Percentiles rank a stretch among this genome's conserved stretches.
These are phyloP conservation scores for Gossypium herbaceum DNA, from an alignment of 345 rosid species.

Conservation along the genomic window DNA sequence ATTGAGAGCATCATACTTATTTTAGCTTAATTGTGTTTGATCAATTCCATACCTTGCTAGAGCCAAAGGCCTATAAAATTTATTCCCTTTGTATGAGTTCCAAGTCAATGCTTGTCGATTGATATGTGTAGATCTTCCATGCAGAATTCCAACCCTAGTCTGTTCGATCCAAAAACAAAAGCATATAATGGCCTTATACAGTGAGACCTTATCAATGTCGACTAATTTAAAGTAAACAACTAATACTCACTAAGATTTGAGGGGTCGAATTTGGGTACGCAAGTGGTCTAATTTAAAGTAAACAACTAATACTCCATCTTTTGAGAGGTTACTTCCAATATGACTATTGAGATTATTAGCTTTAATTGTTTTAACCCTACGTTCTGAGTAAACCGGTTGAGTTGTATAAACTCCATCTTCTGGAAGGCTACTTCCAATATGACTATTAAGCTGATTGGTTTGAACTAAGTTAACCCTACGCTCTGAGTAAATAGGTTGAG, in stretches of 20 bases:
- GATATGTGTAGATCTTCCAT: constrained; percentile 1
- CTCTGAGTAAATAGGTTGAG: background rate
- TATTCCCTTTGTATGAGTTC: constrained; percentile 13
- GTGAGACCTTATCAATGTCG: background rate
- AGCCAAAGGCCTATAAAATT: constrained; percentile 3
- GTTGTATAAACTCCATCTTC: too few relatives aligned
- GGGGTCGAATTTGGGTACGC: background rate
- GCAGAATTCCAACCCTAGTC: constrained; percentile 1
- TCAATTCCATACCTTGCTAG: constrained; percentile 15
- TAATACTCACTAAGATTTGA: constrained; percentile 18
- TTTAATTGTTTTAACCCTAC: background rate
- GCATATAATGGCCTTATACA: background rate
- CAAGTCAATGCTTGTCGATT: constrained; percentile 12
- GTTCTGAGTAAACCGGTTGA: background rate
- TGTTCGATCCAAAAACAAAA: constrained; percentile 1
- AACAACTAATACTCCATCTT: background rate
- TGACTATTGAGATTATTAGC: background rate
- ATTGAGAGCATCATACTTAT: background rate
- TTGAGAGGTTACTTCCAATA: background rate
- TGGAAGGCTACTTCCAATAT: background rate
- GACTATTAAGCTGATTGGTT: background rate
- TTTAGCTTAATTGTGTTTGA: background rate
- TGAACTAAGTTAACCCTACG: background rate
- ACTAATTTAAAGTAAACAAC: background rate
- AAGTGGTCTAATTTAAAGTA: too few relatives aligned